Conservation (phyloP, 306 rosid genomes). For the Medicago ruthenica region DNA sequence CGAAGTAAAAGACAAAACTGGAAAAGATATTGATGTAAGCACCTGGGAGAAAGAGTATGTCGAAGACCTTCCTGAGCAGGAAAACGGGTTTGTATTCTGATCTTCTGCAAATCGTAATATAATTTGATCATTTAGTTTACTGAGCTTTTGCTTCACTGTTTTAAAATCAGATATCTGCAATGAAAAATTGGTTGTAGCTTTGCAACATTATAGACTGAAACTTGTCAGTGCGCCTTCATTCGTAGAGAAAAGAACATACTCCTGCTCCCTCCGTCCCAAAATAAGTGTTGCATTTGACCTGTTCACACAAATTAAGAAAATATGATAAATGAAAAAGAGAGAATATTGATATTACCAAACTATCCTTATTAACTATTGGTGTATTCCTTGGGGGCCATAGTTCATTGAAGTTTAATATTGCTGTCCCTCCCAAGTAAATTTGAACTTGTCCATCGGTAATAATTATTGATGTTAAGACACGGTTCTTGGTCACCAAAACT, state of each 20-base stretch:
- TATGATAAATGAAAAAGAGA: too few species aligned
- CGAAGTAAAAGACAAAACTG: constrained; percentile 93
- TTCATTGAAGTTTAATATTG: constrained; percentile 1
- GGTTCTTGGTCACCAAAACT: constrained; percentile 13
- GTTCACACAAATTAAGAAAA: too few species aligned
- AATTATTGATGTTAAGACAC: background rate
- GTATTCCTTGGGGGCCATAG: background rate
- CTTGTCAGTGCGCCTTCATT: background rate
- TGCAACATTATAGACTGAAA: constrained; percentile 17
- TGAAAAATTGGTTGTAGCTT: constrained; percentile 15
- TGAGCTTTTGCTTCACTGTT: background rate
- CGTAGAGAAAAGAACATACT: background rate
- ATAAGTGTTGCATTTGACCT: too few species aligned
- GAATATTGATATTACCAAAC: too few species aligned
- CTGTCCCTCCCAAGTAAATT: constrained; percentile 23
- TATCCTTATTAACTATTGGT: too few species aligned
- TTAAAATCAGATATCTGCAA: constrained; percentile 15
- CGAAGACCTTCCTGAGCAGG: constrained; percentile 88
- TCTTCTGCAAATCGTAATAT: constrained; percentile 24
- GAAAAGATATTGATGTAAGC: constrained; percentile 70
- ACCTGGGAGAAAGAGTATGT: constrained; percentile 88
- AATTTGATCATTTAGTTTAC: constrained; percentile 19
- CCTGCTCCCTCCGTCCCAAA: too few species aligned
- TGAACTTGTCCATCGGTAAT: background rate
- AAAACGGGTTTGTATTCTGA: constrained; percentile 74